Evolutionary conservation across 2,329 filamentous ascomycete species (phyloP).

Genomic region (Cladophialophora chaetospira): DNA sequence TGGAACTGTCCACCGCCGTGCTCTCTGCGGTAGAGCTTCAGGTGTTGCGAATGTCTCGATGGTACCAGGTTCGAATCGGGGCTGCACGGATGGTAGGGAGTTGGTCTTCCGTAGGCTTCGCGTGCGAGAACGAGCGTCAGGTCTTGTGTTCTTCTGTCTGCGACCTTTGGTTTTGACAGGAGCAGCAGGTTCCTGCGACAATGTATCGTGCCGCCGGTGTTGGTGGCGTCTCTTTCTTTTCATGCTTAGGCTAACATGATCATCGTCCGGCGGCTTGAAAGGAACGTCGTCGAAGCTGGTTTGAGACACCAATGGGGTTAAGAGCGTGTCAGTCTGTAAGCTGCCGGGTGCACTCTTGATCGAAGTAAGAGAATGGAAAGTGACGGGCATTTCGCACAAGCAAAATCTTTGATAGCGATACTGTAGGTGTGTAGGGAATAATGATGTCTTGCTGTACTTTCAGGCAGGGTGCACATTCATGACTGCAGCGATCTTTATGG

Average conservation of each 20-base stretch:
- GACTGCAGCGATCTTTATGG: background rate
- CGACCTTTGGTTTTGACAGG: background rate
- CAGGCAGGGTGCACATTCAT: background rate
- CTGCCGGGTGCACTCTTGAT: constrained; percentile 13
- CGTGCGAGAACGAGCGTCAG: background rate
- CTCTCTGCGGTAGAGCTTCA: constrained; percentile 1
- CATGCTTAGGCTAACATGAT: constrained; percentile 30
- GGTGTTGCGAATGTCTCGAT: constrained; percentile 9
- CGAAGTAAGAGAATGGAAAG: constrained; percentile 2
- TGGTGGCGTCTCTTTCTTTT: constrained; percentile 21
- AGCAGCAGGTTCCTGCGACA: background rate
- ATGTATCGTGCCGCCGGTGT: background rate
- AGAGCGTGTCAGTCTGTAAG: constrained; percentile 19
- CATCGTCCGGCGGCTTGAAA: constrained; percentile 23
- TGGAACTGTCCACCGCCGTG: constrained; percentile 29
- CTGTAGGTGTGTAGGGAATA: background rate
- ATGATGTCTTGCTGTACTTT: constrained; percentile 7
- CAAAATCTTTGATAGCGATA: constrained; percentile 3
- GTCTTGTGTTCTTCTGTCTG: background rate
- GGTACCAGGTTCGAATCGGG: constrained; percentile 8
- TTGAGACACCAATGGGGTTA: constrained; percentile 28
- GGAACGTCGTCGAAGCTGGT: constrained; percentile 22
- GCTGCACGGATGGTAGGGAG: constrained; percentile 18
- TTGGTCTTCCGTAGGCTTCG: constrained; percentile 10
- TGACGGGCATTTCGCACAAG: constrained; percentile 15